A percentile compares a stretch with the other conserved stretches of the same genome.
These are phyloP conservation scores for Ailanthus altissimus DNA, from an alignment of 345 rosid genomes.

Conservation along the genomic window DNA sequence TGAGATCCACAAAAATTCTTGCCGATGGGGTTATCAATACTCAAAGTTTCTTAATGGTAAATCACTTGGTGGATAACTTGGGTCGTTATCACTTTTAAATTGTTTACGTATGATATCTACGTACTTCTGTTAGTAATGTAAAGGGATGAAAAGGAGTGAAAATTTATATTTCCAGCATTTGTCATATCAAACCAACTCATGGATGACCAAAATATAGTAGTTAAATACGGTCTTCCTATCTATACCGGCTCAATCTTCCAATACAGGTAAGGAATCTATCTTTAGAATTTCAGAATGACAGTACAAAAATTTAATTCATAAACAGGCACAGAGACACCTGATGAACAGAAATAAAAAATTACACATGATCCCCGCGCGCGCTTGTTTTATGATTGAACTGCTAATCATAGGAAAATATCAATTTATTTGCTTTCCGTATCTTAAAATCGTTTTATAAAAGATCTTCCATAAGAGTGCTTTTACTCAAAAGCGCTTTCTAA, in stretches of 20 bases:
- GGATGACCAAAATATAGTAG: neutral
- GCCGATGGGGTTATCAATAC: neutral
- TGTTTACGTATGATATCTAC: too few relatives aligned
- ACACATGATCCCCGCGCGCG: too few relatives aligned
- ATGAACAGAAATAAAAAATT: neutral
- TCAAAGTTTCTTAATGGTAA: neutral
- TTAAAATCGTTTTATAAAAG: too few relatives aligned
- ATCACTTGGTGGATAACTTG: neutral
- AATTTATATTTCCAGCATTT: too few relatives aligned
- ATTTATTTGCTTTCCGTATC: neutral
- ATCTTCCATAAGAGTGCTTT: neutral
- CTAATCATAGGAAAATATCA: neutral
- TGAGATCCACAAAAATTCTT: too few relatives aligned
- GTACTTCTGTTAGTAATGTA: too few relatives aligned
- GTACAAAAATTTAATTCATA: neutral
- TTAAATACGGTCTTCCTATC: too few relatives aligned
- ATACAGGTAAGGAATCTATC: neutral
- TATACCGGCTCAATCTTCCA: neutral
- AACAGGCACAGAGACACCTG: neutral
- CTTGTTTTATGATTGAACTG: too few relatives aligned
- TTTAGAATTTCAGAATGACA: neutral
- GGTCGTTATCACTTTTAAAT: neutral
- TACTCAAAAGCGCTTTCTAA: neutral
- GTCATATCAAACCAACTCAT: too few relatives aligned
- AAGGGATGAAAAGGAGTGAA: too few relatives aligned